Base-by-base conservation (phyloP, 2,329 filamentous ascomycete species). In the Allantophomopsis lycopodina region DNA sequence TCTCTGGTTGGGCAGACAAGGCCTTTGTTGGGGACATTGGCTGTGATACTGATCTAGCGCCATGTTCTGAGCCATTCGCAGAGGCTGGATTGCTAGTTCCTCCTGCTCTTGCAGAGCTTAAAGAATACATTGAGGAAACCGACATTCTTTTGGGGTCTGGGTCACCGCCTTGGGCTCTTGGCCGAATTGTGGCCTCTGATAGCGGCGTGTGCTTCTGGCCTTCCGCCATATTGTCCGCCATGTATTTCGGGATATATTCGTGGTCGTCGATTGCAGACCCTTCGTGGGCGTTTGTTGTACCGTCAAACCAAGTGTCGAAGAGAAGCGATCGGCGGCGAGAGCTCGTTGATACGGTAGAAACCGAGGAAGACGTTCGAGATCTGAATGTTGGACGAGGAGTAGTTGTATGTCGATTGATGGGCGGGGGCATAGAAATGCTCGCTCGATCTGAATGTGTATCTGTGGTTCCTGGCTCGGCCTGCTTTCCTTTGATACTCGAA, bases 91-190 rank as follows among this genome's bases (percentile, higher is more conserved):
- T 68, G 45, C 69, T 71, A 41, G 66, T 62, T 35, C 70, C 70
- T 39, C 53, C 51, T 32, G 51, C 52, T 41, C 54, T 46, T 4
- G 66, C 72, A 5, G 79, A 82, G 35, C 73, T 72, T 17, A 82
- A 60, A 23, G 81, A 85, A 53, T 82, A 81, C 38, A 84, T 62
- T 1, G 83, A 88, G 7, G 79, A 83, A 43, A 80, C 71, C 17
- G 82, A 87, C 54, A 82, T 66, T 38, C 83, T 75, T 51, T 83
- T 81, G 35, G 65, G 65, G 32, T 79, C 64, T 16, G 57, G 51
- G 15, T 72, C 68, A 13, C 69, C 69, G 42, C 65, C 57, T 11
- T 71, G 71, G 15, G 64, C 62, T 39, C 62, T 62, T 32, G 62
- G 52, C 36, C 59, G 59, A 45, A 65, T 54, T 37, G 68, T 59